Evolutionary conservation across 495 filamentous ascomycete species (phyloP), one percentile per base, ranked within the genome.

Genomic region (Aspergillus heteromorphus): DNA sequence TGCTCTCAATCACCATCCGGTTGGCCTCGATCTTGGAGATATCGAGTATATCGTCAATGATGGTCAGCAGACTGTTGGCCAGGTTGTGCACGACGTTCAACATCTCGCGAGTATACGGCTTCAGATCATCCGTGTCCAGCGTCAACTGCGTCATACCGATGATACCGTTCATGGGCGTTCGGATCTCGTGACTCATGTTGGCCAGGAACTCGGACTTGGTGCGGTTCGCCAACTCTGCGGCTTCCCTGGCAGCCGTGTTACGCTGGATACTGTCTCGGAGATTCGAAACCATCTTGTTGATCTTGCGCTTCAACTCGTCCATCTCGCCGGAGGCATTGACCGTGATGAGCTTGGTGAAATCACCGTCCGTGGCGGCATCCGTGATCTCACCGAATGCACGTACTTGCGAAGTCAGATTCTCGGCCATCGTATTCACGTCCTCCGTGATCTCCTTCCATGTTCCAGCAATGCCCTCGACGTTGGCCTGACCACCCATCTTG

Each of bases 21-120:
- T 97, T 92, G 21, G 93, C 93, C 71, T 99, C 93, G 59, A 99
- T 99, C 84, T 99, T 99, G 6, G 91, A 96, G 57, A 99, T 88
- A 81, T 99, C 93, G 56, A 99, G 79, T 62, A 99, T 97, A 69
- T 99, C 93, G 67, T 99, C 93, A 66, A 99, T 97, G 61, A 99
- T 97, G 17, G 95, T 99, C 65, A 99, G 72, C 57, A 99, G 74
- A 75, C 95, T 97, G 73, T 97, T 96, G 42, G 92, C 93, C 45
- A 99, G 80, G 59, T 96, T 95, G 70, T 97, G 93, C 57, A 99
- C 93, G 62, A 97, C 97, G 61, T 96, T 97, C 71, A 99, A 72
- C 93, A 97, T 97, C 72, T 99, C 93, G 53, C 93, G 86, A 54
- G 97, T 95, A 58, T 96, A 93, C 52, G 88, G 86, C 34, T 91